Conservation (phyloP, 768 basidiomycete species). For the Imleria badia region DNA sequence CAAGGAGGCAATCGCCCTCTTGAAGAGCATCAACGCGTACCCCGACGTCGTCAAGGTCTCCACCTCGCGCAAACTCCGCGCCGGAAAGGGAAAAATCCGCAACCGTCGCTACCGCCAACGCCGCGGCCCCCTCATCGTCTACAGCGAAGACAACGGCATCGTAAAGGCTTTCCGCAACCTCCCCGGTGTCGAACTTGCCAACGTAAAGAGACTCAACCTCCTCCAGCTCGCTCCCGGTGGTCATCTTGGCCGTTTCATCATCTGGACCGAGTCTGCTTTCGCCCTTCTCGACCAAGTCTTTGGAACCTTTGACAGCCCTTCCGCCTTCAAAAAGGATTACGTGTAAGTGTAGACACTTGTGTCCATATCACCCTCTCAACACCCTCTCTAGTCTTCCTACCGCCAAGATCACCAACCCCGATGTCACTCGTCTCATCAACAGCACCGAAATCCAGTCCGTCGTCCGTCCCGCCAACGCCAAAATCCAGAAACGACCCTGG, state of each 20-base stretch:
- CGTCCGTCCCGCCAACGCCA: slow-evolving; percentile 84
- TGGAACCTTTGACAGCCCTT: slow-evolving; percentile 90
- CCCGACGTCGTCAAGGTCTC: slow-evolving; percentile 94
- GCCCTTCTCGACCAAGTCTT: slow-evolving; percentile 90
- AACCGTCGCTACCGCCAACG: slow-evolving; percentile 97
- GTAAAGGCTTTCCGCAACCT: slow-evolving; percentile 99
- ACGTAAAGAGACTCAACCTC: slow-evolving; percentile 91
- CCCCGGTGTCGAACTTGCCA: slow-evolving; percentile 96
- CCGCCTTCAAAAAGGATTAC: slow-evolving; percentile 87
- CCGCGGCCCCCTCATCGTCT: slow-evolving; percentile 95
- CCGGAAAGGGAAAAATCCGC: slow-evolving; percentile 96
- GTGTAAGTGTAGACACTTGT: slow-evolving; percentile 44
- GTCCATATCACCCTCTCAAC: neutral
- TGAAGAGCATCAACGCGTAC: slow-evolving; percentile 89
- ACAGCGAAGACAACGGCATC: slow-evolving; percentile 96
- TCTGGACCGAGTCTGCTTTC: slow-evolving; percentile 98
- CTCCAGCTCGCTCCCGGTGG: slow-evolving; percentile 99
- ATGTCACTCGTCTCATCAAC: slow-evolving; percentile 97
- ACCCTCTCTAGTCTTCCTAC: slow-evolving; percentile 68
- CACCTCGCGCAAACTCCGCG: slow-evolving; percentile 94
- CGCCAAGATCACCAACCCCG: slow-evolving; percentile 96
- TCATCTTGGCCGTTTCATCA: slow-evolving; percentile 97
- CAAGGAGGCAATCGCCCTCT: slow-evolving; percentile 91
- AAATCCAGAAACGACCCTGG: slow-evolving; percentile 90
- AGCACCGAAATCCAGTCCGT: slow-evolving; percentile 97